Evolutionary conservation across 2,329 filamentous ascomycete genomes (phyloP).

Genomic region (Chalara sp.): DNA sequence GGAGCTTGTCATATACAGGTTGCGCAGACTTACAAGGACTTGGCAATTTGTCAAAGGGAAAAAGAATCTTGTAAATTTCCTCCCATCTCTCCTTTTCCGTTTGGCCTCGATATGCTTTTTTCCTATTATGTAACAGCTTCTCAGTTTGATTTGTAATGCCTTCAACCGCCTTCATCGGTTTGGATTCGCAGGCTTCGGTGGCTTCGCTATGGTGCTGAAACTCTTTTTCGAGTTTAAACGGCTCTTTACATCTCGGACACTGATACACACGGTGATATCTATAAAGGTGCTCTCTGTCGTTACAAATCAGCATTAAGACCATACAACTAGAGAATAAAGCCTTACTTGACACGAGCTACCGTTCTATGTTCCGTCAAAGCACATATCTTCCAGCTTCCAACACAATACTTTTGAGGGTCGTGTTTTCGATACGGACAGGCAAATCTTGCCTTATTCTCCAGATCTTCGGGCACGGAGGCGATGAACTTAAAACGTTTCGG

Average conservation of each 20-base stretch:
- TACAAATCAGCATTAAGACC: too few species aligned
- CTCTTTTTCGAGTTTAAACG: conserved; percentile 28
- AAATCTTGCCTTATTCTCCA: conserved; percentile 5
- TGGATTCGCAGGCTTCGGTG: conserved; percentile 18
- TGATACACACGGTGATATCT: conserved; percentile 31
- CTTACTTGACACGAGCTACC: conserved; percentile 33
- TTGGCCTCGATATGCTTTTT: conserved; percentile 21
- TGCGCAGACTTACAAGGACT: conserved; percentile 26
- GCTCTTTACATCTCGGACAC: conserved; percentile 31
- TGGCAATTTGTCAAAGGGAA: conserved; percentile 29
- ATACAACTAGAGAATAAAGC: neutral
- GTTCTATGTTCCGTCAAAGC: conserved; percentile 32
- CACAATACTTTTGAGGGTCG: conserved; percentile 29
- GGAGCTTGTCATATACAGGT: neutral
- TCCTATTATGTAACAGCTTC: conserved; percentile 28
- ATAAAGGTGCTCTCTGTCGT: conserved; percentile 31
- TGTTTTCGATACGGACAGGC: conserved; percentile 36
- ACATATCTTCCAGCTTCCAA: conserved; percentile 25
- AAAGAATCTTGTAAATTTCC: conserved; percentile 31
- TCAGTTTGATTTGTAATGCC: conserved; percentile 32
- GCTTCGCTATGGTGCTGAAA: conserved; percentile 28
- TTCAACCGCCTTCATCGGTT: conserved; percentile 23
- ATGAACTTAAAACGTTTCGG: too few species aligned
- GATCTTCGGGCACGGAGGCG: too few species aligned
- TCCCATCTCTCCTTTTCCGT: conserved; percentile 32